Conservation (phyloP, 169 alveolate genomes). For the Plasmodium knowlesi region DNA sequence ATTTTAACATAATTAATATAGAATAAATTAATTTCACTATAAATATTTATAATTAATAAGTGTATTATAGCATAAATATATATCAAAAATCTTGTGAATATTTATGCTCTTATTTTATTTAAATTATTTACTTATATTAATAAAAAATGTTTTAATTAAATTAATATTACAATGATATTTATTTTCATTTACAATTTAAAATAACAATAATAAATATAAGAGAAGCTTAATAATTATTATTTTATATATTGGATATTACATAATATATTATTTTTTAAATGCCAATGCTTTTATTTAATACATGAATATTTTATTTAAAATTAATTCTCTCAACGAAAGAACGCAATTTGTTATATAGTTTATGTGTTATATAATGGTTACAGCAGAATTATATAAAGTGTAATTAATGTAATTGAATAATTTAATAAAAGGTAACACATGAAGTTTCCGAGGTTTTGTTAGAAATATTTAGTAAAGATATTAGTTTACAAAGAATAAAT, state of each 20-base stretch:
- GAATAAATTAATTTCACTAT: not conserved
- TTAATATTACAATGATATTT: not conserved
- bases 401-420: not conserved
- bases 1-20: not conserved
- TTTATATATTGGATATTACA: not conserved
- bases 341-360: not conserved
- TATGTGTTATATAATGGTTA: not conserved
- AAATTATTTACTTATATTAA: not conserved
- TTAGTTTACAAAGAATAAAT: not conserved
- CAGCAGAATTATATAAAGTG: not conserved
- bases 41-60: not conserved
- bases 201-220: not conserved
- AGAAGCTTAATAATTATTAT: not conserved
- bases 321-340: not conserved
- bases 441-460: not conserved
- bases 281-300: not conserved
- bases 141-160: not conserved
- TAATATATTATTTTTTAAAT: not conserved
- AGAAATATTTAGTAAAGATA: not conserved
- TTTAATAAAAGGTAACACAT: not conserved
- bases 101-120: not conserved
- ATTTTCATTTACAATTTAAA: not conserved
- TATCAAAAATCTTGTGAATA: not conserved
- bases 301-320: not conserved
- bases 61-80: not conserved